Percentiles rank a stretch among this genome's conserved stretches.
Evolutionary conservation across 768 basidiomycete species (phyloP).

Genomic region (Lentinula boryana): DNA sequence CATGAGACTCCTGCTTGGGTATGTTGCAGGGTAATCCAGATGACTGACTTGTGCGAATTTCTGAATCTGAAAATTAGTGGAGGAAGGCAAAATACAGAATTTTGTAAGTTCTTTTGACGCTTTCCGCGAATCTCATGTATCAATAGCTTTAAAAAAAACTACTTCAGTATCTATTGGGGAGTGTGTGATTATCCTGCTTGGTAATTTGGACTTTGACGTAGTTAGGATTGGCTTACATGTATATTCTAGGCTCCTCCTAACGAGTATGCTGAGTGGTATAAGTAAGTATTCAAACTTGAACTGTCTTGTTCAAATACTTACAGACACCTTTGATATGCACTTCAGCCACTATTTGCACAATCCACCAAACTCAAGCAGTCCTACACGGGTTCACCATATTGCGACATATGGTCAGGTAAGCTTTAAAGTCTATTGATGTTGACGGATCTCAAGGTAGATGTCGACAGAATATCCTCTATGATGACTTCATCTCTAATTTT

Average conservation of each 20-base stretch:
- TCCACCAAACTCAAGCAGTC: conserved; percentile 25
- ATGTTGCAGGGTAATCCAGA: conserved; percentile 12
- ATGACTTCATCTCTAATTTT: conserved; percentile 53
- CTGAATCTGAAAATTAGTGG: conserved; percentile 27
- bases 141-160: conserved; percentile 1
- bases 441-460: not conserved
- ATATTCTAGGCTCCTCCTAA: conserved; percentile 28
- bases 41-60: not conserved
- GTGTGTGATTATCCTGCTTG: conserved; percentile 42
- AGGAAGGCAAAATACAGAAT: conserved; percentile 49
- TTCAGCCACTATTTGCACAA: conserved; percentile 34
- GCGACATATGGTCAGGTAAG: conserved; percentile 38
- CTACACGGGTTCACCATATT: conserved; percentile 44
- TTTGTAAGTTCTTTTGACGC: conserved; percentile 31
- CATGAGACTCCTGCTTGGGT: conserved; percentile 57
- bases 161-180: conserved; percentile 42
- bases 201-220: conserved; percentile 8
- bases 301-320: not conserved
- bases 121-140: no score
- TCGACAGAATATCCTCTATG: conserved; percentile 46
- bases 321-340: not conserved
- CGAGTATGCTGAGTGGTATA: conserved; percentile 52
- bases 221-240: not conserved
- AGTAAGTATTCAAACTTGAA: conserved; percentile 27
- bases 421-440: not conserved